phyloP scores from a whole-genome alignment of 179 eudicot genomes.

The Actinidia polygama region DNA sequence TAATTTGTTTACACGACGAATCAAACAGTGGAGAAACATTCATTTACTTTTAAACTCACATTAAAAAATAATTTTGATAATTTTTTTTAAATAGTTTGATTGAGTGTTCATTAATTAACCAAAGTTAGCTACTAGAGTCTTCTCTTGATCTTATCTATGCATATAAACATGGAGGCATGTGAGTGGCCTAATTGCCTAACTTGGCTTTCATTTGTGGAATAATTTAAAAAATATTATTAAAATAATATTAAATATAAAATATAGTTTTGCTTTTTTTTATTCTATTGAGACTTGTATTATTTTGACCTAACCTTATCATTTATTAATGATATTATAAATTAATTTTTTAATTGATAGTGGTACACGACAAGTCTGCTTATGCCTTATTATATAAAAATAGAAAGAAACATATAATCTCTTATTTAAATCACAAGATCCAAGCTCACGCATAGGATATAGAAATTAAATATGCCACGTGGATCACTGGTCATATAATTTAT shows the following conservation, averaged over 20 bases:
- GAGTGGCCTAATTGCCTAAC: constrained; percentile 19
- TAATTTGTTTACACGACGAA: too few species aligned
- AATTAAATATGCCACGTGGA: constrained; percentile 23
- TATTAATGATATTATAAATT: constrained; percentile 15
- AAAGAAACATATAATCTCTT: constrained; percentile 20
- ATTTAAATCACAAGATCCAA: constrained; percentile 38
- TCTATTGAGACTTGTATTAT: constrained; percentile 18
- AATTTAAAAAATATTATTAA: constrained; percentile 8
- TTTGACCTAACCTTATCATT: constrained; percentile 25
- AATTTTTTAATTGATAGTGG: constrained; percentile 27
- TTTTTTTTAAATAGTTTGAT: too few species aligned
- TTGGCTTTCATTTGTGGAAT: constrained; percentile 29
- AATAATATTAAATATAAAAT: constrained; percentile 14
- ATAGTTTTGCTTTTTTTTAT: neutral
- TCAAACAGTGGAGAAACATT: too few species aligned
- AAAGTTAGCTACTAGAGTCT: constrained; percentile 6
- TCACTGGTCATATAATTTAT: too few species aligned
- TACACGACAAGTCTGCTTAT: constrained; percentile 36
- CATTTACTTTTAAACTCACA: too few species aligned
- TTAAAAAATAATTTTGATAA: too few species aligned
- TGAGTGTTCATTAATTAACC: neutral
- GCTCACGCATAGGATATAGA: neutral
- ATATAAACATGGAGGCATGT: constrained; percentile 3
- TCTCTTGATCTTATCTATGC: constrained; percentile 26
- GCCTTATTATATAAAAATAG: constrained; percentile 4